Base-by-base conservation (phyloP, 768 basidiomycete genomes). In the Tephrocybe sp. region DNA sequence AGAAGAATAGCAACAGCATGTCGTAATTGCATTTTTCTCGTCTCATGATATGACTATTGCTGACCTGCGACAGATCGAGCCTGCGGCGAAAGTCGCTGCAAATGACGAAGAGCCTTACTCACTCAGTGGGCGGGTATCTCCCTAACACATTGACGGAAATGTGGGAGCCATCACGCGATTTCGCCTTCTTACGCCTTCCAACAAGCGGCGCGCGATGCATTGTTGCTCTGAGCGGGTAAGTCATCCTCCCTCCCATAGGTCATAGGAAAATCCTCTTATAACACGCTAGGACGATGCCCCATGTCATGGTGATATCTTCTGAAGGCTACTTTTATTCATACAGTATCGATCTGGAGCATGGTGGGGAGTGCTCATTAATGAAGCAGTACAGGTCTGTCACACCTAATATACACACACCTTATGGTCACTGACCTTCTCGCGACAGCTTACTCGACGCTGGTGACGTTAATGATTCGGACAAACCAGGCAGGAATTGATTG, bases 261-360 rank as follows among this genome's bases (percentile, higher is more conserved):
- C 27, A n/a, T 39, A 11, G 26, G 48, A 38, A 7, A 21, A 16
- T 5, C 30, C n/a, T n/a, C n/a, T n/a, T n/a, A n/a, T n/a, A n/a
- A 16, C 18, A 36, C 16, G 8, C 2, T 61, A 94, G 92, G 15
- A 93, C 92, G 6, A 89, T 91, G 70, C 95, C 96, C 0, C 96
- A 99, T 52, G 87, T 98, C 9, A 96, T 97, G 92, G 94, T 99
- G 19, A 83, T 98, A 49, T 94, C 93, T 0, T 89, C 91, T 0
- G 94, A 98, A 50, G 96, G 96, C 1, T 89, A 92, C 59, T 96
- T 97, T 66, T 98, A 99, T 63, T 84, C 88, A 13, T 98, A 98
- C 67, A 90, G 80, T 59, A 96, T 99, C 61, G 96, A 99, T 69
- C 70, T 98, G 52, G 96, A 99, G 67, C 86, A 87, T 44, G 96